Percentiles rank a stretch among this genome's conserved stretches.
These are phyloP conservation scores for Metschnikowia lunata DNA, from an alignment of 805 yeast species.

Conservation along the genomic window DNA sequence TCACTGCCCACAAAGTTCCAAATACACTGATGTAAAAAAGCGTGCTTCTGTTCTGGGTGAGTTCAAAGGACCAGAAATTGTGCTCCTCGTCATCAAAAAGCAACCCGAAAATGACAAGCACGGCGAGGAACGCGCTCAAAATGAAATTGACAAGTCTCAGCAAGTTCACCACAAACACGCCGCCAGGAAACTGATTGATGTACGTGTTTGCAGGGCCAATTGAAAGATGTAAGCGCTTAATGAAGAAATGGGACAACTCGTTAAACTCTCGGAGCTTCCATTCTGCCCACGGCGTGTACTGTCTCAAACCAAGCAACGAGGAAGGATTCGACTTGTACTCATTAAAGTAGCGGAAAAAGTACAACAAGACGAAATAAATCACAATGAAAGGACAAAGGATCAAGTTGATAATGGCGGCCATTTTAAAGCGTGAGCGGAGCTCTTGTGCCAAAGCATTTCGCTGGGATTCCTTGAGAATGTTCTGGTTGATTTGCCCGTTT, in stretches of 20 bases:
- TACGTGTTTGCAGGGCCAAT: slow-evolving; percentile 77
- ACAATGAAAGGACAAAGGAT: slow-evolving; percentile 83
- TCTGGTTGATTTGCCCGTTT: slow-evolving; percentile 73
- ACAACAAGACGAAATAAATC: slow-evolving; percentile 72
- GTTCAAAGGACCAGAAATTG: slow-evolving; percentile 81
- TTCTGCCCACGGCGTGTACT: slow-evolving; percentile 89
- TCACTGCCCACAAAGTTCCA: slow-evolving; percentile 84
- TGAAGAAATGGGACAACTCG: slow-evolving; percentile 86
- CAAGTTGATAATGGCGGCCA: slow-evolving; percentile 84
- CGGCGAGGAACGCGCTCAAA: slow-evolving; percentile 85
- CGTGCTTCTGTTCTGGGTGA: slow-evolving; percentile 74
- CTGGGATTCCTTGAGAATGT: slow-evolving; percentile 66
- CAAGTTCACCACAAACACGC: slow-evolving; percentile 37
- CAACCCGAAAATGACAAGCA: slow-evolving; percentile 59
- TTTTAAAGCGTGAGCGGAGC: slow-evolving; percentile 69
- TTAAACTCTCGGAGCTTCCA: slow-evolving; percentile 95
- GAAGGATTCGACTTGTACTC: slow-evolving; percentile 89
- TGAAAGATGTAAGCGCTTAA: slow-evolving; percentile 71
- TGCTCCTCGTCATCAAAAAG: slow-evolving; percentile 77
- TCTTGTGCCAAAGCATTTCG: slow-evolving; percentile 65
- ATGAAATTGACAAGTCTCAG: slow-evolving; percentile 51
- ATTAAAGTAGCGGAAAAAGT: slow-evolving; percentile 87
- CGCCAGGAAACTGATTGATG: slow-evolving; percentile 89
- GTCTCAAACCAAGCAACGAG: slow-evolving; percentile 62
- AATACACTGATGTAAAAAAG: slow-evolving; percentile 83